phyloP scores from a whole-genome alignment of 2,329 filamentous ascomycete genomes.

The Venturia carpophila region DNA sequence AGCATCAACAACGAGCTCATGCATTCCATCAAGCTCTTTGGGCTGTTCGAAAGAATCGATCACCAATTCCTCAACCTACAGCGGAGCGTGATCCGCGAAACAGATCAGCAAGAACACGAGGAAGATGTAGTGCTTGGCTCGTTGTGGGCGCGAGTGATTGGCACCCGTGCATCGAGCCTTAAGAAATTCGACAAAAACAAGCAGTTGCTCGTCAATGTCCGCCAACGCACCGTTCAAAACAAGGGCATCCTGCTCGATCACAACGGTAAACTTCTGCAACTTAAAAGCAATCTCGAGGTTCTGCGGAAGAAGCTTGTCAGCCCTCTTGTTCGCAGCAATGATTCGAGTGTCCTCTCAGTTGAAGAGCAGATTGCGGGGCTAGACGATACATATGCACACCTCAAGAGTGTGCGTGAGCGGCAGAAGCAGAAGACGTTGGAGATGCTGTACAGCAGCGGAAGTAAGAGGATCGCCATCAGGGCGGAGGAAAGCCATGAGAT shows the following conservation, averaged over 20 bases:
- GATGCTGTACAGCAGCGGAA: slow-evolving; percentile 55
- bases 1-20: slow-evolving; percentile 78
- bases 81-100: slow-evolving; percentile 75
- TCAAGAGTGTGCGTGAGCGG: slow-evolving; percentile 64
- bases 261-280: slow-evolving; percentile 70
- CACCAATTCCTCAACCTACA: slow-evolving; percentile 83
- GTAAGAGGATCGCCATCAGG: not conserved
- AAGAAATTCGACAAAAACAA: slow-evolving; percentile 90
- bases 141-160: slow-evolving; percentile 80
- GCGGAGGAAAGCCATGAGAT: slow-evolving; percentile 1
- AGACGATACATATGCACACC: slow-evolving; percentile 68
- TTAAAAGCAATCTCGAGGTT: slow-evolving; percentile 83
- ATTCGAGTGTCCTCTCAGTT: slow-evolving; percentile 61
- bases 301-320: slow-evolving; percentile 74
- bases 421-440: slow-evolving; percentile 82
- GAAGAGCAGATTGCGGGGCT: slow-evolving; percentile 81
- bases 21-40: slow-evolving; percentile 71
- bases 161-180: slow-evolving; percentile 64
- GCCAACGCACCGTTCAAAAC: slow-evolving; percentile 76
- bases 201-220: slow-evolving; percentile 66
- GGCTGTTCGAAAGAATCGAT: slow-evolving; percentile 87
- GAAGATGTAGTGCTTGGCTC: slow-evolving; percentile 75
- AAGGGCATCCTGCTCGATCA: slow-evolving; percentile 82
- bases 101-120: slow-evolving; percentile 68
- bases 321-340: slow-evolving; percentile 66